phyloP scores from a whole-genome alignment of 352 stramenopile genomes.

The Phytophthora idaei region DNA sequence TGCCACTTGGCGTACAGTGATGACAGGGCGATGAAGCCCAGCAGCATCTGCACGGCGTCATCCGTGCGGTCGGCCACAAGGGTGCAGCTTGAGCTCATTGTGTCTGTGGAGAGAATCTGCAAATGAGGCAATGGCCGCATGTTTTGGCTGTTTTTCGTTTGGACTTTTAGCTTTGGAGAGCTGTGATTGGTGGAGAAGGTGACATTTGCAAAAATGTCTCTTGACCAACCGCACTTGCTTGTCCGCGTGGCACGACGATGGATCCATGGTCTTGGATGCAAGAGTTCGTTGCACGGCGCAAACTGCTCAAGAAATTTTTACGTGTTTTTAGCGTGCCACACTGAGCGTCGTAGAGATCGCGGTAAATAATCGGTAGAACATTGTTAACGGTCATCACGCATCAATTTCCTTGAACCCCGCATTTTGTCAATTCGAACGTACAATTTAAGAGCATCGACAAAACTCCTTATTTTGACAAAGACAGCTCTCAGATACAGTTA shows the following conservation, averaged over 20 bases:
- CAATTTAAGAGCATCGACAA: neutral
- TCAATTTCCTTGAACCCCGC: too few species aligned
- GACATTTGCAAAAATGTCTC: neutral
- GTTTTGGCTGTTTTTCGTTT: constrained; percentile 9
- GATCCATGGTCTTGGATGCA: neutral
- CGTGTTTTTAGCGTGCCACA: too few species aligned
- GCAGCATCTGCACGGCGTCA: constrained; percentile 74
- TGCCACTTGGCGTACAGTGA: constrained; percentile 83
- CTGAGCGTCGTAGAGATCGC: too few species aligned
- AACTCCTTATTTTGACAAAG: neutral
- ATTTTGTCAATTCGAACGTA: too few species aligned
- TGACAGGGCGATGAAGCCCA: constrained; percentile 79
- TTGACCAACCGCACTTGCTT: neutral
- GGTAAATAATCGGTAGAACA: neutral
- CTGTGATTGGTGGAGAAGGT: constrained; percentile 18
- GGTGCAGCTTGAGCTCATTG: constrained; percentile 60
- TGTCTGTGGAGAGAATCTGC: constrained; percentile 20
- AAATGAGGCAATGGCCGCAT: constrained; percentile 22
- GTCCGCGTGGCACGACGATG: neutral
- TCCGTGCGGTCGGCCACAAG: constrained; percentile 75
- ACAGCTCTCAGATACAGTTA: too few species aligned
- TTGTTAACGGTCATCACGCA: too few species aligned
- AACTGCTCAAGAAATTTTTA: too few species aligned
- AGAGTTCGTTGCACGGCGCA: too few species aligned
- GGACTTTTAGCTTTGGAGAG: constrained; percentile 4